Base-by-base conservation (phyloP, 192 early-diverging fungal genomes). In the Coemansia javaensis region DNA sequence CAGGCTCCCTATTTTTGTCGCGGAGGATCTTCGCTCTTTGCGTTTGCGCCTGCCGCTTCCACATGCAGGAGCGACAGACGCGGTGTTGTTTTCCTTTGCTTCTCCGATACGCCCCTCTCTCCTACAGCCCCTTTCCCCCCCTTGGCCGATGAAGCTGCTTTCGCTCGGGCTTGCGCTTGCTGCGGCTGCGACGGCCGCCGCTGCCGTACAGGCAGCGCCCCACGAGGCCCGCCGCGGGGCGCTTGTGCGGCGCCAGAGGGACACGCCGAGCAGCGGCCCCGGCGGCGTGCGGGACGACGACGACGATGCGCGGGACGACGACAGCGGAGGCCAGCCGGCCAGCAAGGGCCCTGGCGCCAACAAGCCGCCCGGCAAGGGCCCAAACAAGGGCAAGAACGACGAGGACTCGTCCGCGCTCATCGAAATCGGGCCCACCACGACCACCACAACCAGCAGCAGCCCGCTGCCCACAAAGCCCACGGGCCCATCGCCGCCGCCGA, bases 81-180 rank as follows among this genome's bases (percentile, higher is more conserved):
- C n/a, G n/a, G n/a, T n/a, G n/a, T n/a, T n/a, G n/a, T n/a, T n/a
- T n/a, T n/a, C n/a, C n/a, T n/a, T n/a, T n/a, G n/a, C n/a, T n/a
- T n/a, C n/a, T n/a, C n/a, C n/a, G n/a, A n/a, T n/a, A n/a, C n/a
- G n/a, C n/a, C 28, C 32, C 32, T 50, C 21, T 50, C 28, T 31
- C 16, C 28, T 21, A 17, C 21, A 16, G 14, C 30, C 25, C 15
- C 4, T 22, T 38, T 37, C 37, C 35, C 32, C 40, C 27, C n/a
- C 38, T 58, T 36, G 5, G 31, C 12, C 25, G 15, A 61, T 41
- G 50, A 53, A 45, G 33, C 12, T 52, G 14, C 45, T 39, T 0
- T 22, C 34, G 25, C 15, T 27, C 2, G 32, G 45, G 10, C 27
- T 54, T 16, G 21, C 54, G 23, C 23, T 55, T 45, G 25, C 60